Base-by-base conservation (phyloP, 2,329 filamentous ascomycete species). In the Colletotrichum filicis region DNA sequence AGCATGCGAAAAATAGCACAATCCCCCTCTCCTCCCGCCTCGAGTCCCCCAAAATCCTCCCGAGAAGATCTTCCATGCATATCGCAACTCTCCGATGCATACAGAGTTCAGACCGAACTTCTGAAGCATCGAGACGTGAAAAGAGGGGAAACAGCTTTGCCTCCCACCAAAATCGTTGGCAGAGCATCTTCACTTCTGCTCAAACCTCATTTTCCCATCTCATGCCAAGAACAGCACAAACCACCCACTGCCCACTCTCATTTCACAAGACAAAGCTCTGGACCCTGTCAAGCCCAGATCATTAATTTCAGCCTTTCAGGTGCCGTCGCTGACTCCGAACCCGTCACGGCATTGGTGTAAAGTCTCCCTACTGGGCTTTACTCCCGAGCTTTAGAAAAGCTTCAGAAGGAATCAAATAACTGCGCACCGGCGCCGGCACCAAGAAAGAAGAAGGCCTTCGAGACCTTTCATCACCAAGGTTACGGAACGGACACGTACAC, bases 1-100 rank as follows among this genome's bases (percentile, higher is more conserved):
- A 57, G 57, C 32, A 71, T 56, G 35, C 32, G 30, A 56, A 66
- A 67, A 61, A 71, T 71, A 71, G 68, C 63, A 56, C 46, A 60
- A 55, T 14, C 26, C 53, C 49, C 42, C 42, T 49, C 59, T 71
- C 56, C 26, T 66, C 16, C 68, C 24, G 55, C 59, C 11, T 32
- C 19, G 14, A 24, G 26, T 26, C 56, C 22, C 22, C n/a, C 22
- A 55, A 42, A 42, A 53, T 24, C 61, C 61, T 52, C 14, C 42
- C 46, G 28, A 7, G 59, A 30, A 52, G 59, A 62, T 52, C 55
- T 52, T 26, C 26, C 26, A 55, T 56, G 67, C 37, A 58, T 28
- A 55, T 26, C 26, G 53, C 67, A 59, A 65, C 42, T 26, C 19
- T 42, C 42, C 42, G 28, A 55, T 19, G 49, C 53, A 14, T 8